Percentiles rank a stretch among this genome's conserved stretches.
Conservation (phyloP, 2,329 filamentous ascomycete species). For the Gaeumannomyces sp. region DNA sequence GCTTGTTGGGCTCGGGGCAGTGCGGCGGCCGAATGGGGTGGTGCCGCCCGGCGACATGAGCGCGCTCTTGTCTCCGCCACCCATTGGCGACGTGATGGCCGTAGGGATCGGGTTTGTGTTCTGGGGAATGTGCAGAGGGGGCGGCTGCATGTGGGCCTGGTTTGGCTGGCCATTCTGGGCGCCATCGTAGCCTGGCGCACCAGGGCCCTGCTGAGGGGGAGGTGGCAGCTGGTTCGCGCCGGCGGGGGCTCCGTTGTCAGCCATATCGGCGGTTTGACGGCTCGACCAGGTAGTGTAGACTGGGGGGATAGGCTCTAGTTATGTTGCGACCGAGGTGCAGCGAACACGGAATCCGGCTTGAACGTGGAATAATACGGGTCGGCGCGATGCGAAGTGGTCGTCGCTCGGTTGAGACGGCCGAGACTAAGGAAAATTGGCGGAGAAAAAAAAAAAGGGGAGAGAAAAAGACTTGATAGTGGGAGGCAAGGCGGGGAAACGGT, state of each 20-base stretch:
- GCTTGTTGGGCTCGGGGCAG: conserved; percentile 96
- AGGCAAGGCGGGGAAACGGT: conserved; percentile 7
- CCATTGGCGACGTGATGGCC: conserved; percentile 83
- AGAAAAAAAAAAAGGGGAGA: conserved; percentile 13
- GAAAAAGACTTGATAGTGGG: conserved; percentile 11
- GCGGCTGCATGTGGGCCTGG: conserved; percentile 77
- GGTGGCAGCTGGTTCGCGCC: conserved; percentile 61
- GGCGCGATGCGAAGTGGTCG: background rate
- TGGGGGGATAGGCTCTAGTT: background rate
- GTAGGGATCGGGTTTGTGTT: conserved; percentile 95
- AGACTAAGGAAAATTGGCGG: conserved; percentile 9
- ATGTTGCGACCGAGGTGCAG: background rate
- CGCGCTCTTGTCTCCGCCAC: conserved; percentile 52
- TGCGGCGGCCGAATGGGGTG: conserved; percentile 76
- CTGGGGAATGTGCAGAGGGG: conserved; percentile 87
- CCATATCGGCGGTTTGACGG: conserved; percentile 51
- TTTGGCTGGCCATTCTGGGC: conserved; percentile 65
- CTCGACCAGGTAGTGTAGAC: background rate
- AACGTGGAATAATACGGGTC: background rate
- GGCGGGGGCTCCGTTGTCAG: conserved; percentile 64
- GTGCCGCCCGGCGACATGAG: conserved; percentile 83
- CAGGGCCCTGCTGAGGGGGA: conserved; percentile 61
- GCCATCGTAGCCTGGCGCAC: conserved; percentile 72
- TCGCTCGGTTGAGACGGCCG: conserved; percentile 2
- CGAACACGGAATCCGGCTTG: conserved; percentile 4